phyloP scores from a whole-genome alignment of 805 yeast genomes.

The Maudiozyma serrabonitensis region DNA sequence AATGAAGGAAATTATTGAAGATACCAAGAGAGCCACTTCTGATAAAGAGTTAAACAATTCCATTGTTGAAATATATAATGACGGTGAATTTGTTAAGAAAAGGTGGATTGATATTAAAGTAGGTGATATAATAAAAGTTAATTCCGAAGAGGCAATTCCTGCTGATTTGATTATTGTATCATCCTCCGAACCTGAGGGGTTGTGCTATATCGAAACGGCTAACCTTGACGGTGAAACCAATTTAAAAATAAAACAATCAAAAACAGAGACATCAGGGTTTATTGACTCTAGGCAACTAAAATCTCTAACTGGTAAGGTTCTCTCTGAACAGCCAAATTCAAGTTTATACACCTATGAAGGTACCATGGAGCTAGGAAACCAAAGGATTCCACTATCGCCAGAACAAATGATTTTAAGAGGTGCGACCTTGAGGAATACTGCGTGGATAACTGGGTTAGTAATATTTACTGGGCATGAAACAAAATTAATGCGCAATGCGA shows the following conservation, averaged over 20 bases:
- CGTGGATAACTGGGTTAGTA: slow-evolving; percentile 89
- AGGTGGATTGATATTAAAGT: slow-evolving; percentile 84
- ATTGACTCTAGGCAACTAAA: slow-evolving; percentile 56
- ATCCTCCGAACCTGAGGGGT: slow-evolving; percentile 96
- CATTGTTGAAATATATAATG: slow-evolving; percentile 51
- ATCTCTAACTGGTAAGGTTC: slow-evolving; percentile 45
- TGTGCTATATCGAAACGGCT: slow-evolving; percentile 95
- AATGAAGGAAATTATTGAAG: slow-evolving; percentile 83
- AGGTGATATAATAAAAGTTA: slow-evolving; percentile 82
- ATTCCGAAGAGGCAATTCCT: slow-evolving; percentile 84
- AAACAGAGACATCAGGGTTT: slow-evolving; percentile 61
- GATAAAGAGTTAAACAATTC: slow-evolving; percentile 86
- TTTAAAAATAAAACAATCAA: slow-evolving; percentile 85
- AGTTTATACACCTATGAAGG: slow-evolving; percentile 94
- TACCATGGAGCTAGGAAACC: slow-evolving; percentile 47
- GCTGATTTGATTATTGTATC: slow-evolving; percentile 81
- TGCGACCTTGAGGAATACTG: slow-evolving; percentile 88
- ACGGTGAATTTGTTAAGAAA: slow-evolving; percentile 53
- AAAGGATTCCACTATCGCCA: slow-evolving; percentile 66
- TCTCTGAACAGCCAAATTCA: slow-evolving; percentile 89
- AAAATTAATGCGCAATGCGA: slow-evolving; percentile 94
- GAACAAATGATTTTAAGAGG: slow-evolving; percentile 91
- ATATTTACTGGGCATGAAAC: slow-evolving; percentile 98
- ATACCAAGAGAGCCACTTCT: slow-evolving; percentile 75
- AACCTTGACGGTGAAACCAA: slow-evolving; percentile 97